Conservation (phyloP, 1,284 basidiomycete species). For the Sporisorium exsertum region DNA sequence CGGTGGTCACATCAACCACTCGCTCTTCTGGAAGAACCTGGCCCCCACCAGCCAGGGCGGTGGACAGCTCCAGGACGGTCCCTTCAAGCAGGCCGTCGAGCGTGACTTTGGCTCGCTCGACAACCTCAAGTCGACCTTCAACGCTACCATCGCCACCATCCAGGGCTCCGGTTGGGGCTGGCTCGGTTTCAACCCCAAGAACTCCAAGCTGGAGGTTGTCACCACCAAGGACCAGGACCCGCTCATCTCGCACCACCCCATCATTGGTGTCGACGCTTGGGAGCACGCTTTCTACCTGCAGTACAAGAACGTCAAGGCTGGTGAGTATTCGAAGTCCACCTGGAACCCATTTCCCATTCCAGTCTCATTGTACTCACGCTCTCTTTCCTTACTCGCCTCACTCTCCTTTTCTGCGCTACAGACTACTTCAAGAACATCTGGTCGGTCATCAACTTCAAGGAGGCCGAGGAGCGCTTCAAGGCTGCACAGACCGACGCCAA, state of each 20-base stretch:
- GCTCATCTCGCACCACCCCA: conserved; percentile 83
- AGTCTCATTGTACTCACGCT: not conserved
- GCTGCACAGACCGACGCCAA: conserved; percentile 59
- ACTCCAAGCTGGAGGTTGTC: conserved; percentile 78
- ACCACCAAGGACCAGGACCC: conserved; percentile 98
- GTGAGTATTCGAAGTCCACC: conserved; percentile 6
- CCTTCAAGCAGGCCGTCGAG: conserved; percentile 83
- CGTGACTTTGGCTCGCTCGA: conserved; percentile 87
- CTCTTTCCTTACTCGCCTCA: not conserved
- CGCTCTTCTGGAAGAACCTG: conserved; percentile 96
- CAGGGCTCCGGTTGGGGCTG: conserved; percentile 99
- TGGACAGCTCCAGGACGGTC: conserved; percentile 76
- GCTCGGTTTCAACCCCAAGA: conserved; percentile 73
- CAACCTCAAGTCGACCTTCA: conserved; percentile 81
- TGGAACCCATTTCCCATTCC: not conserved
- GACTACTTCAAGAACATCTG: conserved; percentile 69
- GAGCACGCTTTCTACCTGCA: conserved; percentile 76
- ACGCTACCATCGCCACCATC: conserved; percentile 87
- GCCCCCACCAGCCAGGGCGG: conserved; percentile 68
- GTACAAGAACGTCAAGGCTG: conserved; percentile 64
- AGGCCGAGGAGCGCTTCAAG: conserved; percentile 68
- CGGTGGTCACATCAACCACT: conserved; percentile 84
- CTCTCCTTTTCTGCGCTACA: not conserved
- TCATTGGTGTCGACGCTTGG: conserved; percentile 98
- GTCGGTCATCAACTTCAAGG: conserved; percentile 69